Conservation (phyloP, 257 asterid species). For the Phtheirospermum japonicum region DNA sequence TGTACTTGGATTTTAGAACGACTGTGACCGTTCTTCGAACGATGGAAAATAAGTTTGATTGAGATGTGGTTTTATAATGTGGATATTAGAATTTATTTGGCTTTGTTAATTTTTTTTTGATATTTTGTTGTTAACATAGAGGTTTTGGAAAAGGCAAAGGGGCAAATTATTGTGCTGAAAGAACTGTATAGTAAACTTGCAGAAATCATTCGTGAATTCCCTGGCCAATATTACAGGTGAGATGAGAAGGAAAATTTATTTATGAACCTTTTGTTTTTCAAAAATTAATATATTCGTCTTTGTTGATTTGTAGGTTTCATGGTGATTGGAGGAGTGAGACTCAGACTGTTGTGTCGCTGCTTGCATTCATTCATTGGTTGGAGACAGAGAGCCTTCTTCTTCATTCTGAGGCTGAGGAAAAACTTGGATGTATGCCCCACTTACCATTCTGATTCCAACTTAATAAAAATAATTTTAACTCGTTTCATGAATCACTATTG, state of each 20-base stretch:
- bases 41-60: background rate
- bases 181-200: conserved; percentile 63
- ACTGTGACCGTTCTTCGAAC: background rate
- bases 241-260: conserved; percentile 2
- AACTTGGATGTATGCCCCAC: conserved; percentile 76
- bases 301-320: conserved; percentile 53
- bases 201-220: conserved; percentile 62
- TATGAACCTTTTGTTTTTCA: background rate
- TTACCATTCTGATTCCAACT: background rate
- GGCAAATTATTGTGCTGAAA: conserved; percentile 51
- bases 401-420: conserved; percentile 79
- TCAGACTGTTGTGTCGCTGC: conserved; percentile 72
- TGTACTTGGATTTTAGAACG: background rate
- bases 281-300: conserved; percentile 8
- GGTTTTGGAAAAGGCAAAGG: conserved; percentile 75
- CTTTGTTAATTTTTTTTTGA: background rate
- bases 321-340: conserved; percentile 94
- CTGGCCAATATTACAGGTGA: conserved; percentile 88
- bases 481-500: background rate
- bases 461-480: background rate
- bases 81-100: background rate
- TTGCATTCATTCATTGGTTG: conserved; percentile 88
- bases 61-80: background rate
- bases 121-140: conserved; percentile 38
- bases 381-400: conserved; percentile 80